These are phyloP conservation scores for Sarocladium strictum DNA, from an alignment of 2,329 filamentous ascomycete genomes.

Conservation along the genomic window DNA sequence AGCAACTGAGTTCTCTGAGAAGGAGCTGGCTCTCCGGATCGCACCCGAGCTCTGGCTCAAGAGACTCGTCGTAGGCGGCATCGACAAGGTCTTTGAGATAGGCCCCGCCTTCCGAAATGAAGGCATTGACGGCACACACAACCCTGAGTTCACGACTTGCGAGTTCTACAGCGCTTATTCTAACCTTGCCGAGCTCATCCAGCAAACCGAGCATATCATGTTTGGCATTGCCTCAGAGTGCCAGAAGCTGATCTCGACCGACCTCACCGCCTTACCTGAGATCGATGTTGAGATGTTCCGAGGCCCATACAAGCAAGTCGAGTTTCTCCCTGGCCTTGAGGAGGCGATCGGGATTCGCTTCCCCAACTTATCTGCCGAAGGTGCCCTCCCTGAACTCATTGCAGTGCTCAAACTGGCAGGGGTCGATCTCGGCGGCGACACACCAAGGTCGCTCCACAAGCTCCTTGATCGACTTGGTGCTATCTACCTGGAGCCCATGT, in stretches of 20 bases:
- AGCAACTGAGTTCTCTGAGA: constrained; percentile 69
- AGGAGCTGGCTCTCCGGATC: constrained; percentile 72
- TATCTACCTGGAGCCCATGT: constrained; percentile 72
- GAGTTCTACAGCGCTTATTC: constrained; percentile 92
- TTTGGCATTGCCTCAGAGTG: constrained; percentile 50
- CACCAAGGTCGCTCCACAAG: constrained; percentile 51
- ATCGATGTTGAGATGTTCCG: constrained; percentile 43
- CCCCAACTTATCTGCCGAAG: constrained; percentile 51
- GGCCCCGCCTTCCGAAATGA: constrained; percentile 92
- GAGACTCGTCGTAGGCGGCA: constrained; percentile 79
- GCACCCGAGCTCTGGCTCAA: constrained; percentile 96
- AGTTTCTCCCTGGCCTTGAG: constrained; percentile 80
- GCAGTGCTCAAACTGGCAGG: constrained; percentile 49
- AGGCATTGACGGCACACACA: constrained; percentile 84
- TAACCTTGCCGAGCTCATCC: constrained; percentile 68
- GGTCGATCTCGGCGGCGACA: constrained; percentile 59
- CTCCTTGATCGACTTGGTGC: constrained; percentile 78
- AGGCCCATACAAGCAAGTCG: constrained; percentile 59
- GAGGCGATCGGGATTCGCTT: constrained; percentile 57
- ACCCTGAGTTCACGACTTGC: constrained; percentile 95
- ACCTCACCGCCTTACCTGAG: constrained; percentile 39
- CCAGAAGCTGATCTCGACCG: constrained; percentile 35
- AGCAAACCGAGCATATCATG: constrained; percentile 68
- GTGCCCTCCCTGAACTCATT: constrained; percentile 54
- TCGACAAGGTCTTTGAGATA: constrained; percentile 88